Evolutionary conservation across 2,329 filamentous ascomycete species (phyloP), one percentile per base, ranked within the genome.

Genomic region (Fusarium chaquense): DNA sequence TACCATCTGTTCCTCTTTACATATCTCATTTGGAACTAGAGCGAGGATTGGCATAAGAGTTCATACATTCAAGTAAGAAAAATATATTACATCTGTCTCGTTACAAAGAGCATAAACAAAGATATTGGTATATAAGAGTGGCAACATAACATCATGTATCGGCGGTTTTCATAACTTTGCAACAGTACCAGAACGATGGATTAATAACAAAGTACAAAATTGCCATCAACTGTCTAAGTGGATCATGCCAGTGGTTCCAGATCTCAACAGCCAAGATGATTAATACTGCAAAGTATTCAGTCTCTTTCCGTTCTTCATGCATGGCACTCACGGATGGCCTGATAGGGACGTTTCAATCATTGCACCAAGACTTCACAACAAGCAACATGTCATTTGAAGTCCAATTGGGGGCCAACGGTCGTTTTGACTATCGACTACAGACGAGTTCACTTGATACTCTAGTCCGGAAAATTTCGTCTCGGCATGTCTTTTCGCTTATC

Each of bases 371-470:
- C 26, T 56, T 69, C 62, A 69, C 59, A 33, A 51, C 11, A 44
- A 33, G 9, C 32, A 20, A 32, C 41, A 53, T 22, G 13, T 30
- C 30, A 8, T n/a, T 38, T 12, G 7, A 16, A 28, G 26, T 55
- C 16, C 20, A 41, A 44, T 35, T 41, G 18, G 57, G 53, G 59
- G 69, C 57, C 65, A 67, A 73, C 57, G 62, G 56, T 61, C 69
- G 62, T 40, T 58, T 69, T 67, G 64, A 59, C 55, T 54, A 61
- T 58, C 41, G 59, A 67, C 64, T 65, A 65, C 58, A 66, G 65
- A 72, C 68, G 74, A 76, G 75, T 60, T 78, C 77, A 78, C 77
- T 78, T 78, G 77, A 78, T 75, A 66, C 74, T 77, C 75, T 73
- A 71, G 68, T 73, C 65, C 65, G 70, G 65, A 45, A 65, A 46